Conservation (phyloP, 805 yeast genomes). For the Wickerhamomyces sydowiorum region DNA sequence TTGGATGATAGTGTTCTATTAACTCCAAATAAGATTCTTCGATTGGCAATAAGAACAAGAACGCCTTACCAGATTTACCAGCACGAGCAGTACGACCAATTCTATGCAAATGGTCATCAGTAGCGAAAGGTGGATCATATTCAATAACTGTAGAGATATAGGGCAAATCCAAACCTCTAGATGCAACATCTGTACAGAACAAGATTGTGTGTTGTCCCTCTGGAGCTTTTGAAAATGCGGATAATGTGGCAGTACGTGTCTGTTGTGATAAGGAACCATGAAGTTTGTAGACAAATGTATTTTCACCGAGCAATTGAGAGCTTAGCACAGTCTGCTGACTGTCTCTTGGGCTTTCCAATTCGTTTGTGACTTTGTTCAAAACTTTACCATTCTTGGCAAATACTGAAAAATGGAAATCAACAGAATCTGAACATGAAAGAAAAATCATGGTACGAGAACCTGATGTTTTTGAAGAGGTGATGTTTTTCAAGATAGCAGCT, state of each 20-base stretch:
- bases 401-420: slow-evolving; percentile 81
- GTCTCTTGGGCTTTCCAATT: slow-evolving; percentile 25
- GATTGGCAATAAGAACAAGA: slow-evolving; percentile 81
- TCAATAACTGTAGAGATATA: slow-evolving; percentile 82
- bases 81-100: slow-evolving; percentile 98
- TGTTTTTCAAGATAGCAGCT: slow-evolving; percentile 54
- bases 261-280: slow-evolving; percentile 92
- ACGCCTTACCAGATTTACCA: slow-evolving; percentile 78
- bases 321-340: slow-evolving; percentile 36
- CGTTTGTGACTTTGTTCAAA: slow-evolving; percentile 26
- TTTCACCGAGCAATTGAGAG: slow-evolving; percentile 44
- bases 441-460: slow-evolving; percentile 70
- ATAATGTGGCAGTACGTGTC: slow-evolving; percentile 66
- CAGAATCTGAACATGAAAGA: slow-evolving; percentile 94
- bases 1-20: slow-evolving; percentile 51
- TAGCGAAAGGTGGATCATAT: slow-evolving; percentile 90
- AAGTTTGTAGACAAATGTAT: slow-evolving; percentile 55
- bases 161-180: slow-evolving; percentile 94
- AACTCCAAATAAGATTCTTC: slow-evolving; percentile 80
- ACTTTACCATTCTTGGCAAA: slow-evolving; percentile 56
- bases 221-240: slow-evolving; percentile 31
- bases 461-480: slow-evolving; percentile 28
- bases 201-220: slow-evolving; percentile 56
- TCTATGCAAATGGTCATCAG: slow-evolving; percentile 94
- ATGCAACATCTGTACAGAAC: slow-evolving; percentile 96